A percentile compares a stretch with the other conserved stretches of the same genome.
phyloP scores from a whole-genome alignment of 805 yeast genomes.

The Starmerella stellata region DNA sequence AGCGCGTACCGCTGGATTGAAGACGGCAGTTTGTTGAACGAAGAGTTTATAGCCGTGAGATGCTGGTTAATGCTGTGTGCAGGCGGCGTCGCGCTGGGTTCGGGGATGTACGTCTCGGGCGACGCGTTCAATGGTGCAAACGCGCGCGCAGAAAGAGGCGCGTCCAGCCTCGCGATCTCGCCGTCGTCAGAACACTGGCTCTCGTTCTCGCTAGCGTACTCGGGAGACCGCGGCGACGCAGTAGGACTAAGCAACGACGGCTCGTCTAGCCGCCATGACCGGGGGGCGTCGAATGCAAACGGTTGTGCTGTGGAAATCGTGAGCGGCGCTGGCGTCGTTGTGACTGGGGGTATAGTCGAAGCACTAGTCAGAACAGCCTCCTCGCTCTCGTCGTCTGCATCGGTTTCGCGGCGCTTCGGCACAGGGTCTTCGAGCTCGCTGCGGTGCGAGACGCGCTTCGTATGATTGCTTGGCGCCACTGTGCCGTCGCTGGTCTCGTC shows the following conservation, averaged over 20 bases:
- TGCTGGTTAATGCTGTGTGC: not conserved
- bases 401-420: constrained; percentile 16
- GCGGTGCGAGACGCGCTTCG: constrained; percentile 7
- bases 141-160: constrained; percentile 5
- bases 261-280: constrained; percentile 1
- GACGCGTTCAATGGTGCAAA: constrained; percentile 4
- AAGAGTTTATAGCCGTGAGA: constrained; percentile 6
- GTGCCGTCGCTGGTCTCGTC: constrained; percentile 13
- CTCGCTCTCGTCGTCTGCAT: not conserved
- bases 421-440: constrained; percentile 9
- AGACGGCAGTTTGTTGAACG: constrained; percentile 27
- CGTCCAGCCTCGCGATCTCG: not conserved
- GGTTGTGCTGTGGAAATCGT: not conserved
- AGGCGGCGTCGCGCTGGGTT: not conserved
- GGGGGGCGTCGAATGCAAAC: not conserved
- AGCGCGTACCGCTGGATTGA: constrained; percentile 34
- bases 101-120: not conserved
- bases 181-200: not conserved
- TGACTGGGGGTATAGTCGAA: not conserved
- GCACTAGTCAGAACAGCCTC: not conserved
- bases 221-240: constrained; percentile 15
- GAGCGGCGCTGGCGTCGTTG: not conserved
- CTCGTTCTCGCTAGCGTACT: not conserved
- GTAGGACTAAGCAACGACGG: constrained; percentile 15
- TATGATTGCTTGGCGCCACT: constrained; percentile 2